Evolutionary conservation across 2,329 filamentous ascomycete genomes (phyloP).

Genomic region (Zalaria obscura): DNA sequence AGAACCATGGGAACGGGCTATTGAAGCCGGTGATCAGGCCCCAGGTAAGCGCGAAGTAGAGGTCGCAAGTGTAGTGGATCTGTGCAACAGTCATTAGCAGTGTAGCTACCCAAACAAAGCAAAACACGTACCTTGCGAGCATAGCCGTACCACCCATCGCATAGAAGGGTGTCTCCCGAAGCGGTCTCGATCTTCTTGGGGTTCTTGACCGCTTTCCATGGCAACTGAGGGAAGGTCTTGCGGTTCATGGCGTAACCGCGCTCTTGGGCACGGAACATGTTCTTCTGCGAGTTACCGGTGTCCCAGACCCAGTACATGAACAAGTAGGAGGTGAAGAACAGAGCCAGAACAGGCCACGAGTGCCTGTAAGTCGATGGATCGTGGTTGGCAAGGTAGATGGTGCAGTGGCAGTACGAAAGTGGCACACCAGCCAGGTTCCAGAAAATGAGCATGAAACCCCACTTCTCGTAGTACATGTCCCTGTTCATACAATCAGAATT

Average conservation of each 20-base stretch:
- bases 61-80: constrained; percentile 63
- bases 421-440: constrained; percentile 92
- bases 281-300: constrained; percentile 85
- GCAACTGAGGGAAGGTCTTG: constrained; percentile 79
- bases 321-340: constrained; percentile 5
- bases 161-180: constrained; percentile 61
- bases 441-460: constrained; percentile 96
- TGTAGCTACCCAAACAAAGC: background rate
- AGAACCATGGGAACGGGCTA: constrained; percentile 81
- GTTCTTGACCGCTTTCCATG: constrained; percentile 71
- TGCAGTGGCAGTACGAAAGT: constrained; percentile 86
- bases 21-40: constrained; percentile 68
- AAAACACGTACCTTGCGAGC: constrained; percentile 14
- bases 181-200: constrained; percentile 62
- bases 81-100: background rate
- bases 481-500: constrained; percentile 18
- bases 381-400: constrained; percentile 77
- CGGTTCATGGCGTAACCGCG: constrained; percentile 56
- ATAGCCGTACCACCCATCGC: constrained; percentile 67
- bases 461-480: constrained; percentile 97
- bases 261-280: constrained; percentile 72
- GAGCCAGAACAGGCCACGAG: constrained; percentile 42
- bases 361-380: constrained; percentile 62
- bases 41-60: constrained; percentile 66
- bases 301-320: constrained; percentile 7